A percentile compares a stretch with the other conserved stretches of the same genome.
phyloP scores from a whole-genome alignment of 2,329 filamentous ascomycete genomes.

The Aotearoamyces nothofagi region DNA sequence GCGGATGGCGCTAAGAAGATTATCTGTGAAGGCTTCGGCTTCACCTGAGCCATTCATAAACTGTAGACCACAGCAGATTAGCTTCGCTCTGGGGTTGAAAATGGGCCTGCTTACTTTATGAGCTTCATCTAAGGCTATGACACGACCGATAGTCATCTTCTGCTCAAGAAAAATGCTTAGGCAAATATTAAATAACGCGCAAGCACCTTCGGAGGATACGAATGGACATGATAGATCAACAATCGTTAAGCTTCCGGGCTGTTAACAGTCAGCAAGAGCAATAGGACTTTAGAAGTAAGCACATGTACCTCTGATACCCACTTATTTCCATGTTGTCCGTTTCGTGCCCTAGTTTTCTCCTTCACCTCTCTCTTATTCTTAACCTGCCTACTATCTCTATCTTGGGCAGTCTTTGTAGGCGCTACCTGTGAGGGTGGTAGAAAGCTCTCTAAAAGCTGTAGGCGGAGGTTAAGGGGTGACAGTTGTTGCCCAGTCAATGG shows the following conservation, averaged over 20 bases:
- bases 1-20: constrained; percentile 46
- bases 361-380: constrained; percentile 1
- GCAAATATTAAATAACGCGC: constrained; percentile 58
- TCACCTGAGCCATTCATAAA: constrained; percentile 46
- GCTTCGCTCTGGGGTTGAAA: not conserved
- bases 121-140: constrained; percentile 62
- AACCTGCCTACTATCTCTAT: too few species aligned
- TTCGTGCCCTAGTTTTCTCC: not conserved
- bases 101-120: constrained; percentile 49
- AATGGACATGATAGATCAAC: constrained; percentile 63
- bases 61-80: constrained; percentile 13
- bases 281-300: not conserved
- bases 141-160: constrained; percentile 29
- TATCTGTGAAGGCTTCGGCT: constrained; percentile 41
- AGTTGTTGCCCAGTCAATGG: constrained; percentile 33
- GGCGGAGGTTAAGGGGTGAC: constrained; percentile 38
- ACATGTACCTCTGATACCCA: constrained; percentile 11
- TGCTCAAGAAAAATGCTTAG: constrained; percentile 50
- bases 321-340: constrained; percentile 6
- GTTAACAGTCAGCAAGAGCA: not conserved
- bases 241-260: constrained; percentile 41
- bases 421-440: constrained; percentile 26
- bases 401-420: constrained; percentile 1
- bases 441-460: constrained; percentile 50
- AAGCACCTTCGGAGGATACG: constrained; percentile 49